Base-by-base conservation (phyloP, 805 yeast genomes). In the Candida nitratophila region DNA sequence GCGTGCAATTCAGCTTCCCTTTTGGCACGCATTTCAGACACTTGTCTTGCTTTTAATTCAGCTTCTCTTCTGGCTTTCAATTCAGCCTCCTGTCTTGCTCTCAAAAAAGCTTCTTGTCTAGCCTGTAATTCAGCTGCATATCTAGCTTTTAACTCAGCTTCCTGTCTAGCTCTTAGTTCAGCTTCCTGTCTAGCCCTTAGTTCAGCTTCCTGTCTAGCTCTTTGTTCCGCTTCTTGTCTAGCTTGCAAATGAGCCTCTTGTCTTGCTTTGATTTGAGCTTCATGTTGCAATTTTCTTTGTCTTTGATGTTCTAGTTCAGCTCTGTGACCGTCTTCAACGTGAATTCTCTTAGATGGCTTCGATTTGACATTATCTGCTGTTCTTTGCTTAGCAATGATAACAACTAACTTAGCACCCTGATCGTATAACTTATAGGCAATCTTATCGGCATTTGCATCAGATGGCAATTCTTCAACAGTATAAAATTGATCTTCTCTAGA, bases 191-290 rank as follows among this genome's bases (percentile, higher is more conserved):
- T 7, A 10, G 26, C 39, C 14, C 29, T 39, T 20, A 20, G 5
- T 16, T 40, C 16, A 22, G 42, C 37, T 33, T 40, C 38, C n/a
- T 21, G 24, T 32, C 19, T 20, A 33, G 38, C 17, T 17, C 29
- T 88, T 40, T 83, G 64, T 53, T 74, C 77, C 3, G 86, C 83
- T 54, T 83, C 30, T 22, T 22, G 3, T 36, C 30, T 21, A 22
- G 39, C 39, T 15, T 36, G 12, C 3, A 22, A 22, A 4, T 36
- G 30, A 22, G 39, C 33, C 7, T 19, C 30, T n/a, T 20, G 7
- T 34, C 37, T 34, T 11, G 37, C 37, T 20, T 20, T 34, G 12
- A 36, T 22, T n/a, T 36, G 8, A 15, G 39, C 39, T 24, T 36
- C 30, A 22, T 37, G 39, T 15, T 37, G 31, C 15, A 16, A 37